Conservation (phyloP, 139 green algal genomes). For the Dunaliella sp. region DNA sequence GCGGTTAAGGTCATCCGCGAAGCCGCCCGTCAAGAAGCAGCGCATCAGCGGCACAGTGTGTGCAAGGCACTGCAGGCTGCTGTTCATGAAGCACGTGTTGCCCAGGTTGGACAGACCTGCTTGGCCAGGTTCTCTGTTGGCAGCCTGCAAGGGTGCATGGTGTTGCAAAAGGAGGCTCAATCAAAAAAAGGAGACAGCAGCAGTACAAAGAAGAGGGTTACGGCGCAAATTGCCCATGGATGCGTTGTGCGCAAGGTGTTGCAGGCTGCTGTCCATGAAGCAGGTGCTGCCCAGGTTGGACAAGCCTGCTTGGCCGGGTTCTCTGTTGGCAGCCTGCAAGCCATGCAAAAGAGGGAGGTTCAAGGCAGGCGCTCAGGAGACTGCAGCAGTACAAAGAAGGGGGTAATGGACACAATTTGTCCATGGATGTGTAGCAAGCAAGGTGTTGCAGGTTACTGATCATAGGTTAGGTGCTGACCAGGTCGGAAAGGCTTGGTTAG, state of each 20-base stretch:
- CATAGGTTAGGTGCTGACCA: conserved; percentile 96
- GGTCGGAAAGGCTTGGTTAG: conserved; percentile 73
- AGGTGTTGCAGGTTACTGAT: conserved; percentile 95
- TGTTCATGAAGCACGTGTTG: conserved; percentile 98
- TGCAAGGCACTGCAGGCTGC: conserved; percentile 87
- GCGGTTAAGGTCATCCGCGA: conserved; percentile 77
- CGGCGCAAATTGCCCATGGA: too few relatives aligned
- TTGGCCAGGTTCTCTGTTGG: conserved; percentile 37
- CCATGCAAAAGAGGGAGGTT: too few relatives aligned
- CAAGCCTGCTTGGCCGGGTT: conserved; percentile 65
- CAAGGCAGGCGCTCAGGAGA: too few relatives aligned
- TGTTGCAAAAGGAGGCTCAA: too few relatives aligned
- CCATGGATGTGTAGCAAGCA: too few relatives aligned
- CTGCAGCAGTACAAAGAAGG: too few relatives aligned
- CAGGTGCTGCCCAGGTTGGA: conserved; percentile 91
- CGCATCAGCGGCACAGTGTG: conserved; percentile 79
- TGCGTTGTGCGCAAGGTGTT: conserved; percentile 94
- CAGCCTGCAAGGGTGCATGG: neutral
- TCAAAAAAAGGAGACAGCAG: too few relatives aligned
- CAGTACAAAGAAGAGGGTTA: too few relatives aligned
- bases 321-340: neutral
- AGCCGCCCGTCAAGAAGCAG: conserved; percentile 67
- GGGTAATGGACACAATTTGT: too few relatives aligned
- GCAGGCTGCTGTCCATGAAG: conserved; percentile 93
- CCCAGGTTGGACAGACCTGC: conserved; percentile 82